A percentile compares a stretch with the other conserved stretches of the same genome.
phyloP scores from a whole-genome alignment of 805 yeast genomes.

The Tetrapisispora pingtungensis region DNA sequence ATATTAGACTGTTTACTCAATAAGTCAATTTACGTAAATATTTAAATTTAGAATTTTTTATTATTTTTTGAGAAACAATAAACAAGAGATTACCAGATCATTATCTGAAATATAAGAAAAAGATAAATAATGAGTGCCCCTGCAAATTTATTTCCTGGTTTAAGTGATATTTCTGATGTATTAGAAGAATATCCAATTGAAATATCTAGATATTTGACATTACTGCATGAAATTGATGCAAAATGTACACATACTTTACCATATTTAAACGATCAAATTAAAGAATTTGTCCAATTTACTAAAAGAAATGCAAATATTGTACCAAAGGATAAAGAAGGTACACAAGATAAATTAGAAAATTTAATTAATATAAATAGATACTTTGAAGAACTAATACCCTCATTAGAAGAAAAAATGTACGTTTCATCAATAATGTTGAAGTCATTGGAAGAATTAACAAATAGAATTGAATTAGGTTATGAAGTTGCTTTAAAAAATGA shows the following conservation, averaged over 20 bases:
- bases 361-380: slow-evolving; percentile 30
- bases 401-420: slow-evolving; percentile 94
- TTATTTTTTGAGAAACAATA: too few species aligned
- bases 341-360: slow-evolving; percentile 19
- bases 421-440: slow-evolving; percentile 89
- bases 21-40: too few species aligned
- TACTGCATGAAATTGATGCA: slow-evolving; percentile 88
- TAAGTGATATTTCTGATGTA: slow-evolving; percentile 85
- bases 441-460: slow-evolving; percentile 54
- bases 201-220: slow-evolving; percentile 72
- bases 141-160: slow-evolving; percentile 63
- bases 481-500: slow-evolving; percentile 53
- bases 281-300: slow-evolving; percentile 12
- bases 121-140: slow-evolving; percentile 25
- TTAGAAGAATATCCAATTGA: slow-evolving; percentile 84
- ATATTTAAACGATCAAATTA: slow-evolving; percentile 36
- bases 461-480: slow-evolving; percentile 71
- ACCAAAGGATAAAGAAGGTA: background rate
- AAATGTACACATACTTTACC: slow-evolving; percentile 76
- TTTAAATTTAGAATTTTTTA: too few species aligned
- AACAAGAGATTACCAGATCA: too few species aligned
- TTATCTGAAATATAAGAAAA: too few species aligned
- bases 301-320: background rate
- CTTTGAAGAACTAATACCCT: slow-evolving; percentile 70
- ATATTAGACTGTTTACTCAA: too few species aligned